Evolutionary conservation across 2,329 filamentous ascomycete species (phyloP), one percentile per base, ranked within the genome.

Genomic region (Diaporthe eres): DNA sequence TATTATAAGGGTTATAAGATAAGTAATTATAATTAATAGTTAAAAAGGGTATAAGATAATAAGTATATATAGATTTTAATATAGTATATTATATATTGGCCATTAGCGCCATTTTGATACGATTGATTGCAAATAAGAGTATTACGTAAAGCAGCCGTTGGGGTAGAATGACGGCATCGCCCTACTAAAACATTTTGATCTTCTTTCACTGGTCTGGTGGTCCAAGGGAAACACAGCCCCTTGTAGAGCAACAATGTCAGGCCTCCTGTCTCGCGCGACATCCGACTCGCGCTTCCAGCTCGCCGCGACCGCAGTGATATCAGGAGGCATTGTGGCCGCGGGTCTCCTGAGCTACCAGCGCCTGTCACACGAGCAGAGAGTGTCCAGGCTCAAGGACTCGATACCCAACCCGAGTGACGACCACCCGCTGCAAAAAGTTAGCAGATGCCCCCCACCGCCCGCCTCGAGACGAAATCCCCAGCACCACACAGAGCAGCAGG

Each of bases 231-330:
- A 67, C 19, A 17, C 44, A 25, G 49, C 4, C 47, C 65, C n/a
- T 22, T 37, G 22, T 25, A 12, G 42, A 70, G 42, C 68, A 39
- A 68, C 39, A 17, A 87, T 87, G 87, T 80, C 86, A 57, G 87
- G 87, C 42, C 84, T 88, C 49, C 74, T 89, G 39, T 82, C 85
- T 57, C 85, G 87, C 72, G 83, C 85, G 7, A 80, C 87, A 55
- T 83, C 85, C 53, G 88, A 84, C 79, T 84, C 87, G 47, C 87
- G 86, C 37, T 82, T 89, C 57, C 94, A 95, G 82, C 86, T 97
- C 49, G 89, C 92, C 25, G 90, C 92, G 4, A 95, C 94, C 0
- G 94, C 94, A 2, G 86, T 94, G 31, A 85, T 91, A 19, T 93
- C 91, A 0, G 92, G 91, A 25, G 89, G 88, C 12, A 86, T 91